Evolutionary conservation across 441 rosid genomes (phyloP), one percentile per base, ranked within the genome.

Genomic region (Erodium moschatum): DNA sequence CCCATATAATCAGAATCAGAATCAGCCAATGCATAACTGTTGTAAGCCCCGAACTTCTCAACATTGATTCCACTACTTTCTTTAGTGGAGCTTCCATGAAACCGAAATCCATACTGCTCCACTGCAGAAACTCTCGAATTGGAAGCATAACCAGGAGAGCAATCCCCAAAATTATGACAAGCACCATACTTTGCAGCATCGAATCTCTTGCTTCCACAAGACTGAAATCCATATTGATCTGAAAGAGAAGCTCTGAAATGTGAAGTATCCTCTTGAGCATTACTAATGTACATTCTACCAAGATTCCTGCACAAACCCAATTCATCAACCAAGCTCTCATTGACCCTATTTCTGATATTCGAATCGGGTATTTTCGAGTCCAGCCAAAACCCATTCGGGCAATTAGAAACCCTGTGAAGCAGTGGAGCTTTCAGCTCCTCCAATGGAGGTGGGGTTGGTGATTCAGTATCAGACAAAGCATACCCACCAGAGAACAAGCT

Each of bases 401-500:
- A 33, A 33, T 33, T 33, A 33, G 38, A 33, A 0, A 33, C 38
- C 38, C 38, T 5, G 4, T 67, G 60, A 31, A 76, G 24, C 63
- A 73, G 69, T 10, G 62, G 68, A 18, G 70, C 66, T 24, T 65
- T 76, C 52, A 69, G 56, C 19, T 68, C 76, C 21, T 81, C 82
- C 18, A 72, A 54, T 2, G 74, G 76, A 54, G 81, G 81, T 60
- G 84, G 79, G 27, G 84, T 63, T 2, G 82, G 81, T 54, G 86
- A 77, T 69, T 72, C 78, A 65, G 81, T 79, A 1, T 80, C 84
- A 9, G 84, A 72, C 1, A 79, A 75, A 71, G 52, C 80, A 21
- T 74, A 73, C 10, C 82, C 82, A 60, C 63, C 70, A 6, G 81
- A 82, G 70, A 81, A 75, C 76, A 77, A 70, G 69, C 81, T 77